Evolutionary conservation across 441 rosid genomes (phyloP).

Genomic region (Gossypium lobatum): DNA sequence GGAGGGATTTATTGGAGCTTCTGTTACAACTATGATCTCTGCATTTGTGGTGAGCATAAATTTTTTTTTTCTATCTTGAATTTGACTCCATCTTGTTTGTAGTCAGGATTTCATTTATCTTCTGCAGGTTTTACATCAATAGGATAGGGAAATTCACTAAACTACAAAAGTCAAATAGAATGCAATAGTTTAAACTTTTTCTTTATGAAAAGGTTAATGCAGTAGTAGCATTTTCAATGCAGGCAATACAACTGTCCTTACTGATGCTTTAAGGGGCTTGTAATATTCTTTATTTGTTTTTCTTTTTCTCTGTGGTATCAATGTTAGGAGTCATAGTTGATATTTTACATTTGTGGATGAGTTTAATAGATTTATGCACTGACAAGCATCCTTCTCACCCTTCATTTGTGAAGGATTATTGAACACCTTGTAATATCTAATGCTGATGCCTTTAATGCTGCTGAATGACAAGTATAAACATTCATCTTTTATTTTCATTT

Average conservation of each 20-base stretch:
- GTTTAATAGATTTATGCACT: neutral
- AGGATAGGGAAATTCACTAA: neutral
- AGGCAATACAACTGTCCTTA: neutral
- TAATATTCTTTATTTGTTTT: neutral
- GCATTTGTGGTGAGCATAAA: conserved; percentile 59
- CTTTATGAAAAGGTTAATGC: neutral
- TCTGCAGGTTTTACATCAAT: neutral
- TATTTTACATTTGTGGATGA: neutral
- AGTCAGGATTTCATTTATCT: neutral
- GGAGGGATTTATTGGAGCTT: conserved; percentile 93
- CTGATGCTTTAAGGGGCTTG: neutral
- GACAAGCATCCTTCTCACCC: neutral
- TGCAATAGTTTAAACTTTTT: neutral
- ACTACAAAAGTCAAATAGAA: neutral
- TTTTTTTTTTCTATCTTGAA: neutral
- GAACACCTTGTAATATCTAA: neutral
- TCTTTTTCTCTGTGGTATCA: neutral
- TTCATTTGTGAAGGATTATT: neutral
- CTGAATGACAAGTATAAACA: neutral
- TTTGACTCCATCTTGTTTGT: neutral
- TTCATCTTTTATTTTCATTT: neutral
- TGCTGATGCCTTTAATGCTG: neutral
- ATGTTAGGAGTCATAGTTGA: neutral
- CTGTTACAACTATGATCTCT: conserved; percentile 68
- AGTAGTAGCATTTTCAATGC: neutral